Base-by-base conservation (phyloP, 352 stramenopile species). In the Pythium coloratum region DNA sequence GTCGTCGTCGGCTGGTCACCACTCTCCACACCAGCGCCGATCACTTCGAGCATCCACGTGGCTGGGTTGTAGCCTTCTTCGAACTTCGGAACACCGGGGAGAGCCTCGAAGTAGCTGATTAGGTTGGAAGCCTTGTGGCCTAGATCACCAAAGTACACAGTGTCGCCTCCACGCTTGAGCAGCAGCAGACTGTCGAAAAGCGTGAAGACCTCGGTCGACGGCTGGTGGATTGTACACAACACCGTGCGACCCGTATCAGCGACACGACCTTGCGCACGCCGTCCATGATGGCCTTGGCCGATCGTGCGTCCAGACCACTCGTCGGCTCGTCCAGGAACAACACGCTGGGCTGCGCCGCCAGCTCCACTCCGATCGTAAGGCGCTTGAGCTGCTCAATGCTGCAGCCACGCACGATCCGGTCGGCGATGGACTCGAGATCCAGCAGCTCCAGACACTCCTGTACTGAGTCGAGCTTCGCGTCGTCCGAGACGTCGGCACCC, bases 291-390 rank as follows among this genome's bases (percentile, higher is more conserved):
- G 89, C 69, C 51, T 94, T 83, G n/a, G 20, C 20, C 20, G 20
- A 24, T 24, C 20, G 20, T 24, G 82, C 91, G 66, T 97, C 92
- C 1, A 98, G 72, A 24, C 91, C 91, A 50, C 72, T 89, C 26
- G 86, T 97, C 1, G 88, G 88, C 16, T 88, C 78, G 40, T 91
- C 81, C 26, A 89, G 51, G 69, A 98, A 95, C 0, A 97, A 51
- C 34, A 97, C 70, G 32, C 76, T 81, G 32, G 90, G 82, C n/a
- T 89, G 86, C 5, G 83, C 86, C 0, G 94, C 88, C 32, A 98
- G 70, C 42, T 87, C 78, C 3, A 87, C 76, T 34, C 76, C 78
- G 42, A 87, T 87, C 54, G 76, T 83, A 42, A 82, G 26, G 10
- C 76, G 74, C 69, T 87, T 87, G 67, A 79, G 72, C 66, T 88